Conservation (phyloP, 2,329 filamentous ascomycete genomes). For the Neonectria coccinea region DNA sequence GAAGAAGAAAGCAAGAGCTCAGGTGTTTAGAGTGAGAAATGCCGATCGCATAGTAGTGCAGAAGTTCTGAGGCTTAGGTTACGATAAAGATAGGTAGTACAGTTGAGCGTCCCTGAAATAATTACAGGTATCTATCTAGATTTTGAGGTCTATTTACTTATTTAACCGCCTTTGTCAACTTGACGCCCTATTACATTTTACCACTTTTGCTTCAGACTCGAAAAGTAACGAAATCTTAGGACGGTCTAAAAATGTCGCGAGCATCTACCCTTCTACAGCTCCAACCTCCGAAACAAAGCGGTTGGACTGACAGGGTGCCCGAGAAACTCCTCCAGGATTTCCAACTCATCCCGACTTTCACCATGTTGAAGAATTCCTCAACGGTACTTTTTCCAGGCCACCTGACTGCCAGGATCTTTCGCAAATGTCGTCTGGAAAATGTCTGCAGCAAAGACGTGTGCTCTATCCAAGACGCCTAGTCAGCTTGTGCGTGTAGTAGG, state of each 20-base stretch:
- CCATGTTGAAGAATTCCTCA: constrained; percentile 36
- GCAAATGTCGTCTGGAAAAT: constrained; percentile 41
- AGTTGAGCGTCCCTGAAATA: too few relatives aligned
- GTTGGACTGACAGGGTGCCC: constrained; percentile 18
- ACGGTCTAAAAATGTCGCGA: too few relatives aligned
- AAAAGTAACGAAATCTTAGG: too few relatives aligned
- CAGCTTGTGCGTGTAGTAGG: neutral
- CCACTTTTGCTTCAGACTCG: too few relatives aligned
- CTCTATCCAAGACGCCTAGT: constrained; percentile 22
- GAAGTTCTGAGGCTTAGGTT: too few relatives aligned
- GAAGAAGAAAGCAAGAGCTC: neutral
- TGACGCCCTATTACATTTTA: too few relatives aligned
- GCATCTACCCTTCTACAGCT: neutral
- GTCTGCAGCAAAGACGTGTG: constrained; percentile 40
- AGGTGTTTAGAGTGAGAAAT: neutral
- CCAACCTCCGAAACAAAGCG: neutral
- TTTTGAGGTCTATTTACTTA: too few relatives aligned
- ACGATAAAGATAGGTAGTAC: too few relatives aligned
- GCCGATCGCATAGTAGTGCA: too few relatives aligned
- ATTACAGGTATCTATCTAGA: too few relatives aligned
- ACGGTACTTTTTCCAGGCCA: constrained; percentile 40
- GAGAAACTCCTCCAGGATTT: constrained; percentile 41
- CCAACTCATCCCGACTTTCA: constrained; percentile 38
- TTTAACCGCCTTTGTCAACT: too few relatives aligned
- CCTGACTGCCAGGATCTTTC: constrained; percentile 29